A percentile compares a stretch with the other conserved stretches of the same genome.
Evolutionary conservation across 495 filamentous ascomycete species (phyloP).

Genomic region (Cladorrhinum samala): DNA sequence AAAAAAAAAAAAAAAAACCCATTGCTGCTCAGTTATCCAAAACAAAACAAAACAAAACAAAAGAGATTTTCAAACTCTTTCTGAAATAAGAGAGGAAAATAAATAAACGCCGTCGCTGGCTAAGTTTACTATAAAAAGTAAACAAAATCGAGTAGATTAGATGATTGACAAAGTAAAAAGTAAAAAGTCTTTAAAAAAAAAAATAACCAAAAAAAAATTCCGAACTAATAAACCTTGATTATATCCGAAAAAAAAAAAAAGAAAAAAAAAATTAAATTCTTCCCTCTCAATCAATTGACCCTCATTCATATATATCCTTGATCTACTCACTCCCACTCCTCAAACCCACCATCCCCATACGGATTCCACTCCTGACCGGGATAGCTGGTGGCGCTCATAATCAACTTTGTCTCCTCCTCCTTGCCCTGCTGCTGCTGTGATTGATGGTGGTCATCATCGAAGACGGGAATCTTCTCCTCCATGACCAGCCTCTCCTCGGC

Average conservation of each 20-base stretch:
- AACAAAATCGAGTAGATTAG: too few relatives aligned
- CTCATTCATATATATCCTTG: background rate
- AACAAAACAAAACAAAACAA: background rate
- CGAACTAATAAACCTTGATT: background rate
- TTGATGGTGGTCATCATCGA: conserved; percentile 20
- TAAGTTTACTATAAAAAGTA: background rate
- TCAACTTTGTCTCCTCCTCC: conserved; percentile 49
- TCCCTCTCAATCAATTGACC: background rate
- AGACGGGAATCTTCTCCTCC: conserved; percentile 50
- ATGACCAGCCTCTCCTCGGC: conserved; percentile 25
- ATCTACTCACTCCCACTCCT: conserved; percentile 14
- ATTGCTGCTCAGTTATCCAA: background rate
- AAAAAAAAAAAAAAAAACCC: too few relatives aligned
- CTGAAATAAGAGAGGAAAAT: background rate
- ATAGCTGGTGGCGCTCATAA: conserved; percentile 74
- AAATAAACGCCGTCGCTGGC: background rate
- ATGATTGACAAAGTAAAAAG: too few relatives aligned
- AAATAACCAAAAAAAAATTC: background rate
- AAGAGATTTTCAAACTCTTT: too few relatives aligned
- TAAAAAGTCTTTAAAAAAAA: too few relatives aligned
- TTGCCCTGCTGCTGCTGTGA: conserved; percentile 18
- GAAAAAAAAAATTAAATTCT: background rate
- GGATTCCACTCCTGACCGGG: conserved; percentile 82
- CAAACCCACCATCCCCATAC: conserved; percentile 31
- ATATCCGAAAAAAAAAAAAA: background rate